Evolutionary conservation across 768 basidiomycete genomes (phyloP), one percentile per base, ranked within the genome.

Genomic region (Leccinum sublutescens): DNA sequence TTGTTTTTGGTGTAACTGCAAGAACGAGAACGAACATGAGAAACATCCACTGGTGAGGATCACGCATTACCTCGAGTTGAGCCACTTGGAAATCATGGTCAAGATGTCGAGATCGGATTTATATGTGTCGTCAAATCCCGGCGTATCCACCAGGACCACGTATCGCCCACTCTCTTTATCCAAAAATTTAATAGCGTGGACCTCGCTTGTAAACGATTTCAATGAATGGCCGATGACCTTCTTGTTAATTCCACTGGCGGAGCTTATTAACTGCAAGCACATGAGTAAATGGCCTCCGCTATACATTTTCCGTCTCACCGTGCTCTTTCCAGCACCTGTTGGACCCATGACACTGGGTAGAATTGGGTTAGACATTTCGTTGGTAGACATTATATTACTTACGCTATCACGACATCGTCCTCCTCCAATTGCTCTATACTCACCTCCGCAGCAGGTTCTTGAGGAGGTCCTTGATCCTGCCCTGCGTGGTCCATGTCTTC

Each of bases 121-220:
- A 14, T 7, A 45, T 7, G 62, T 71, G 43, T 64, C 62, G 14
- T 70, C 62, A 34, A 71, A 43, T 43, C n/a, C n/a, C n/a, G 40
- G 40, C n/a, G 40, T 43, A 43, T 43, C 40, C n/a, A 43, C 40
- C 2, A 70, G 36, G 8, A 68, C 67, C 3, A 68, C 48, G 10
- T 50, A 1, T 50, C 15, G 36, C 9, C n/a, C 9, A 19, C 15
- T 62, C 14, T 40, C 14, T 4, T 59, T 12, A 14, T 65, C 27
- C 50, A 10, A 25, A 27, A 61, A 59, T 52, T 23, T 61, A 48
- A 62, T 34, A 0, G 61, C 56, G 6, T 2, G 23, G 12, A 65
- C 60, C 6, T 66, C 2, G 5, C 33, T 58, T 33, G 64, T 59
- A 12, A n/a, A 61, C 19, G 64, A 68, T 14, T 10, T 57, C 25